These are phyloP conservation scores for Camillea tinctor DNA, from an alignment of 2,329 filamentous ascomycete species.

Conservation along the genomic window DNA sequence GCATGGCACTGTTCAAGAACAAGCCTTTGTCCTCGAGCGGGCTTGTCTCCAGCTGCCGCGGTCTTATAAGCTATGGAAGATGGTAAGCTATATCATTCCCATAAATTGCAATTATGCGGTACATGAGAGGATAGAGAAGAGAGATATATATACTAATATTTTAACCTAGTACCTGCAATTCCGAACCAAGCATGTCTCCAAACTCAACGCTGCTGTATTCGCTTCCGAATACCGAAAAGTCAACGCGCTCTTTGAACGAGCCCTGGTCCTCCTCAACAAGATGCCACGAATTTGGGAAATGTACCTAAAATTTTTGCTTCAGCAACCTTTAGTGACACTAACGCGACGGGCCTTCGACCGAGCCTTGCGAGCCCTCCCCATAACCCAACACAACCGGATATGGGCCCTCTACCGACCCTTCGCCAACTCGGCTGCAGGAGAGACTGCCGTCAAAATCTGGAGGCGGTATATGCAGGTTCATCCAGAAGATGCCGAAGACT, in stretches of 20 bases:
- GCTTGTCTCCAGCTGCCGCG: slow-evolving; percentile 86
- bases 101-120: slow-evolving; percentile 3
- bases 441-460: slow-evolving; percentile 92
- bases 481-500: slow-evolving; percentile 92
- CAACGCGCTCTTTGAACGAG: slow-evolving; percentile 90
- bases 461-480: slow-evolving; percentile 95
- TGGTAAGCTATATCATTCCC: slow-evolving; percentile 51
- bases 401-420: slow-evolving; percentile 92
- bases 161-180: slow-evolving; percentile 74
- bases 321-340: slow-evolving; percentile 86
- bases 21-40: slow-evolving; percentile 83
- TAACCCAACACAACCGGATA: slow-evolving; percentile 93
- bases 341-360: slow-evolving; percentile 89
- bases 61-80: slow-evolving; percentile 98
- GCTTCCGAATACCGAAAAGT: slow-evolving; percentile 85
- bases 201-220: slow-evolving; percentile 79
- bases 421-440: slow-evolving; percentile 83
- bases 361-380: slow-evolving; percentile 83
- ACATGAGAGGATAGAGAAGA: slow-evolving; percentile 1
- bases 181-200: slow-evolving; percentile 75
- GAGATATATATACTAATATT: too few species aligned
- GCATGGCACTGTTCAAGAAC: slow-evolving; percentile 81
- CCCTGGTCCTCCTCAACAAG: slow-evolving; percentile 91
- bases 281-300: slow-evolving; percentile 99
- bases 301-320: slow-evolving; percentile 86